Evolutionary conservation across 345 rosid genomes (phyloP).

Genomic region (Anacardium occidentale): DNA sequence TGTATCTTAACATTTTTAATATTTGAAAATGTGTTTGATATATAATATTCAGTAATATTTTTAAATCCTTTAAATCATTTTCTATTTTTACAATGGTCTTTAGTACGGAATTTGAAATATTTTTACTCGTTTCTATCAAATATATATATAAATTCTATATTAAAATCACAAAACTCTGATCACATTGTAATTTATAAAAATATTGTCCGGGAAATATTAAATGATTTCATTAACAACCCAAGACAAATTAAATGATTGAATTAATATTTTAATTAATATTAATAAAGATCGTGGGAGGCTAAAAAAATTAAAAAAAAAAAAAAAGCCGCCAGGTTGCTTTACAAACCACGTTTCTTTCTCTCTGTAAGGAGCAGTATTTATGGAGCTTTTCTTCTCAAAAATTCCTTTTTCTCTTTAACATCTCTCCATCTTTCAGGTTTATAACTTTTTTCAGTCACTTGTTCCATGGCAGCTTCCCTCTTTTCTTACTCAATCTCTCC

Average conservation of each 20-base stretch:
- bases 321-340: slow-evolving; percentile 45
- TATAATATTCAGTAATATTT: too few relatives aligned
- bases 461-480: slow-evolving; percentile 38
- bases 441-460: slow-evolving; percentile 17
- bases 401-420: slow-evolving; percentile 20
- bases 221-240: too few relatives aligned
- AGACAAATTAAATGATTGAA: background rate
- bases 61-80: too few relatives aligned
- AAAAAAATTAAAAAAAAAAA: slow-evolving; percentile 36
- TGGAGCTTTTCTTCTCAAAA: slow-evolving; percentile 27
- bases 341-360: slow-evolving; percentile 58
- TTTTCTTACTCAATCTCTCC: slow-evolving; percentile 26
- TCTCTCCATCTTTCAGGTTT: slow-evolving; percentile 35
- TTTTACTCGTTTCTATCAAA: too few relatives aligned
- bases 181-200: too few relatives aligned
- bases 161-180: too few relatives aligned
- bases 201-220: too few relatives aligned
- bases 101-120: too few relatives aligned
- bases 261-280: background rate
- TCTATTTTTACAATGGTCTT: too few relatives aligned
- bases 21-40: too few relatives aligned
- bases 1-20: too few relatives aligned
- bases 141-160: too few relatives aligned
- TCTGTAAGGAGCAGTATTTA: slow-evolving; percentile 34
- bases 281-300: slow-evolving; percentile 8